These are phyloP conservation scores for Colletotrichum musicola DNA, from an alignment of 2,329 filamentous ascomycete species.

Conservation along the genomic window DNA sequence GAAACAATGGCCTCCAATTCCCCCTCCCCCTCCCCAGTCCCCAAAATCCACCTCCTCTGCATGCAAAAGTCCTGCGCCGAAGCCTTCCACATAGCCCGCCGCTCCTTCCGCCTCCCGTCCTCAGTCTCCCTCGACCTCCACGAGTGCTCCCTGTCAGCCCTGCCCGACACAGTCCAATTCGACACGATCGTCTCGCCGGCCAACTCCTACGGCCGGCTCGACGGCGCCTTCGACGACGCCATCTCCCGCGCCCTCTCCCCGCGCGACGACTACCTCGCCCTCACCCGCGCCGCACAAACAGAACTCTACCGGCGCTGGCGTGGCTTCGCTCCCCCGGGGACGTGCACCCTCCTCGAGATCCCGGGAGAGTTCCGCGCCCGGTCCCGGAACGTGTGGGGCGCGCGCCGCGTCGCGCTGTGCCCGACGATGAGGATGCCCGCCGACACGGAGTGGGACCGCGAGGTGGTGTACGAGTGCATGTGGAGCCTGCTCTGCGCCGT, in stretches of 20 bases:
- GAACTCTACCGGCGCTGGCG: slow-evolving; percentile 60
- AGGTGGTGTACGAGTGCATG: slow-evolving; percentile 66
- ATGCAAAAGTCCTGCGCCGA: slow-evolving; percentile 51
- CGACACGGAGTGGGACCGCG: slow-evolving; percentile 60
- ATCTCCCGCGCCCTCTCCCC: slow-evolving; percentile 63
- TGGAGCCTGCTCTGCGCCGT: slow-evolving; percentile 64
- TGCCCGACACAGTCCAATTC: slow-evolving; percentile 53
- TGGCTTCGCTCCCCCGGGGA: slow-evolving; percentile 64
- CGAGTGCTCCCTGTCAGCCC: slow-evolving; percentile 52
- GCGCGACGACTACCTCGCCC: slow-evolving; percentile 57
- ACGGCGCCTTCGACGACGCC: slow-evolving; percentile 68
- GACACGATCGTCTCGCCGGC: slow-evolving; percentile 66
- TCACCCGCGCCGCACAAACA: slow-evolving; percentile 59
- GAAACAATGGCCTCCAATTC: neutral
- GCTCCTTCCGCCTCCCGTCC: slow-evolving; percentile 47
- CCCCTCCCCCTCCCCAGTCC: slow-evolving; percentile 42
- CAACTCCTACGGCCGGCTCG: slow-evolving; percentile 66
- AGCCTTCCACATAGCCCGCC: slow-evolving; percentile 55
- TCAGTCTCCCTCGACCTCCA: slow-evolving; percentile 51
- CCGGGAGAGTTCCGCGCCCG: slow-evolving; percentile 50
- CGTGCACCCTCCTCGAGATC: slow-evolving; percentile 61
- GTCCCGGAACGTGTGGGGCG: slow-evolving; percentile 55
- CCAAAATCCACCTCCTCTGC: slow-evolving; percentile 57
- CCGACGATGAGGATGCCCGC: slow-evolving; percentile 65
- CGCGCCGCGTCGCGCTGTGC: slow-evolving; percentile 60